Evolutionary conservation across 2,329 filamentous ascomycete species (phyloP).

Genomic region (Cladophialophora bantiana): DNA sequence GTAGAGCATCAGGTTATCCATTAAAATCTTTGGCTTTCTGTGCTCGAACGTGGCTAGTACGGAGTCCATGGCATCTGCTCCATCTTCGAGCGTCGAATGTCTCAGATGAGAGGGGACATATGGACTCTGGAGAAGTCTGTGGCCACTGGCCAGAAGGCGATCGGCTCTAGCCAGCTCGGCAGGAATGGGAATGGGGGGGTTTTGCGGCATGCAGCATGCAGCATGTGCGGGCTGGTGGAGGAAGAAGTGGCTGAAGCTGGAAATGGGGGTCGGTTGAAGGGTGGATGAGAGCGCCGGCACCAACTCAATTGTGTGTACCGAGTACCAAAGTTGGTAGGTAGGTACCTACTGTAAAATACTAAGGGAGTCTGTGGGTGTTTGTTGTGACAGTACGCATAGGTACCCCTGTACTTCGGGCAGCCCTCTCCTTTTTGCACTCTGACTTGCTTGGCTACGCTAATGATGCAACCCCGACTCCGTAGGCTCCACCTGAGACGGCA

Average conservation of each 20-base stretch:
- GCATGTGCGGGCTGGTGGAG: slow-evolving; percentile 14
- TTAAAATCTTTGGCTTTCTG: neutral
- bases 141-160: neutral
- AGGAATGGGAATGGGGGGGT: slow-evolving; percentile 1
- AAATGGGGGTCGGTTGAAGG: slow-evolving; percentile 23
- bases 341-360: no score
- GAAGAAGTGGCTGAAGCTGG: slow-evolving; percentile 20
- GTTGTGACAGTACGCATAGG: slow-evolving; percentile 20
- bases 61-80: neutral
- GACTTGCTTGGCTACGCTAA: slow-evolving; percentile 16
- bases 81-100: slow-evolving; percentile 27
- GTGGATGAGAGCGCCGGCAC: neutral
- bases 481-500: slow-evolving; percentile 22
- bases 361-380: neutral
- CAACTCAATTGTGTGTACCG: neutral
- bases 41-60: slow-evolving; percentile 20
- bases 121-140: neutral
- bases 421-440: slow-evolving; percentile 27
- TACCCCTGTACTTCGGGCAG: neutral
- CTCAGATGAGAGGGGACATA: slow-evolving; percentile 27
- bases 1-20: neutral
- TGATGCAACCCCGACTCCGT: slow-evolving; percentile 31
- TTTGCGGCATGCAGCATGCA: neutral
- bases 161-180: slow-evolving; percentile 1
- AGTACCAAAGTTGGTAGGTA: no score